phyloP scores from a whole-genome alignment of 352 stramenopile species.

The Globisporangium spiculum region DNA sequence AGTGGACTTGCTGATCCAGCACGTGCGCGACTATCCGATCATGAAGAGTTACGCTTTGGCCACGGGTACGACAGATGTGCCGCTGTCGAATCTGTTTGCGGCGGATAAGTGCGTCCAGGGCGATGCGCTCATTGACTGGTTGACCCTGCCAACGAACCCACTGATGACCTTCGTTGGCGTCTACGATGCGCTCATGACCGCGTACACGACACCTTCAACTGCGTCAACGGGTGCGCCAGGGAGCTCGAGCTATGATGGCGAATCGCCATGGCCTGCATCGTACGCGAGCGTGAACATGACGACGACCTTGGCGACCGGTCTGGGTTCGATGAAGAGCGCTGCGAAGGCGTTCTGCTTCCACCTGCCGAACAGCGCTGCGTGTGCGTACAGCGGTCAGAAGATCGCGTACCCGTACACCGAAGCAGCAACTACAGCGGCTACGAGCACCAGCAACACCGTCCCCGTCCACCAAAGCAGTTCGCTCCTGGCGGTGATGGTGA shows the following conservation, averaged over 20 bases:
- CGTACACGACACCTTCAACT: neutral
- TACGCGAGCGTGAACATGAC: conserved; percentile 5
- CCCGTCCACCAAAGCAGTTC: neutral
- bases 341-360: conserved; percentile 24
- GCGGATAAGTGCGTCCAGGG: conserved; percentile 33
- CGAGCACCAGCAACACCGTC: neutral
- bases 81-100: conserved; percentile 38
- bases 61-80: conserved; percentile 13
- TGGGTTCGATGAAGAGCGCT: neutral
- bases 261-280: neutral
- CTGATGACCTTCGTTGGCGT: conserved; percentile 22
- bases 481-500: neutral
- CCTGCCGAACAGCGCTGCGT: conserved; percentile 27
- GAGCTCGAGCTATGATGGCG: neutral
- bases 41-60: conserved; percentile 19
- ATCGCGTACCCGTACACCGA: conserved; percentile 23
- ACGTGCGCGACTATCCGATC: conserved; percentile 30
- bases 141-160: conserved; percentile 17
- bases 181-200: conserved; percentile 11
- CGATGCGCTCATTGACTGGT: conserved; percentile 26
- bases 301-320: neutral
- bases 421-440: neutral
- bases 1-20: conserved; percentile 30
- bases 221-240: neutral
- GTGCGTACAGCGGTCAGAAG: conserved; percentile 26